Evolutionary conservation across 768 basidiomycete genomes (phyloP).

Genomic region (Tricholoma hemisulphureum): DNA sequence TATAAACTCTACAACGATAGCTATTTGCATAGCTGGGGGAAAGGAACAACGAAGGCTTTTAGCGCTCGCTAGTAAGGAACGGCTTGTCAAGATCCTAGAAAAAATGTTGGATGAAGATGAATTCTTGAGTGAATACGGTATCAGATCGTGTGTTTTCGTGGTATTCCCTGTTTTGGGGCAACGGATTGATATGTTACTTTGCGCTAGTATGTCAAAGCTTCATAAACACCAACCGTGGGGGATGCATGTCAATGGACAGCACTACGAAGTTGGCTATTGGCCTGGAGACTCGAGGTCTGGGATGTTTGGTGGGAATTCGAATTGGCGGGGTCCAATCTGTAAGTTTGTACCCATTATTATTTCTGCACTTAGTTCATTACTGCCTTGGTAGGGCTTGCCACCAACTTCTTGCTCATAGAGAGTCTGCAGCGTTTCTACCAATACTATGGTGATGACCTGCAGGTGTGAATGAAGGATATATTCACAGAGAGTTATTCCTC

Average conservation of each 20-base stretch:
- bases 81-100: conserved; percentile 82
- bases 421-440: conserved; percentile 96
- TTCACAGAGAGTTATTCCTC: background rate
- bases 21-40: conserved; percentile 44
- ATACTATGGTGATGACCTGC: conserved; percentile 91
- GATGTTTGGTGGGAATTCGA: conserved; percentile 99
- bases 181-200: background rate
- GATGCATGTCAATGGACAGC: conserved; percentile 89
- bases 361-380: conserved; percentile 1
- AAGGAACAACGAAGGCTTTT: conserved; percentile 85
- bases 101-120: conserved; percentile 98
- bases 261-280: conserved; percentile 95
- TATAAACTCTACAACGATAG: background rate
- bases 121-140: conserved; percentile 93
- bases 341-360: conserved; percentile 22
- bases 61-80: conserved; percentile 89
- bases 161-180: background rate
- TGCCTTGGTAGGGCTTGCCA: conserved; percentile 73
- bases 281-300: conserved; percentile 95
- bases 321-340: conserved; percentile 94
- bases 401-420: conserved; percentile 94
- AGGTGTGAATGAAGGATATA: conserved; percentile 36
- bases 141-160: conserved; percentile 75
- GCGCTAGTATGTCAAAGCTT: conserved; percentile 74
- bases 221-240: conserved; percentile 94